Base-by-base conservation (phyloP, 2,329 filamentous ascomycete genomes). In the Colletotrichum destructivum region DNA sequence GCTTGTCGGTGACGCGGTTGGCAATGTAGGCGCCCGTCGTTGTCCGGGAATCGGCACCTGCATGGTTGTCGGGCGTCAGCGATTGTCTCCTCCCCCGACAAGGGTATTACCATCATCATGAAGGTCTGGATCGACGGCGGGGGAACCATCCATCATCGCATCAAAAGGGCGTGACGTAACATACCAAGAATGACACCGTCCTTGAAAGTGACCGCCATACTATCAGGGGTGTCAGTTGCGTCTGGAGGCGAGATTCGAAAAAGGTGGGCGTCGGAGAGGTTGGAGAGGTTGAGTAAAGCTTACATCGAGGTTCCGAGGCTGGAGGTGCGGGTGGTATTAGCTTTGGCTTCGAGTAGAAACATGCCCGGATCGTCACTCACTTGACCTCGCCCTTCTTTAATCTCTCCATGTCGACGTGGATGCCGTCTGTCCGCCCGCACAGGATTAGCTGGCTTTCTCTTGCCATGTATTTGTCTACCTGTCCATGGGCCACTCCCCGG, bases 351-450 rank as follows among this genome's bases (percentile, higher is more conserved):
- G 16, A 46, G 40, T 13, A 51, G 57, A 56, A 11, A 51, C 44
- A 31, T 21, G 2, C 21, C 44, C 16, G n/a, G 18, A 26, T 44
- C 38, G 47, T 52, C 74, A 86, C 94, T 86, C 87, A 98, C 95
- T 99, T 99, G 82, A 99, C 96, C 87, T 99, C 96, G 74, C 96
- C 96, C 85, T 95, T 96, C 92, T 99, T 99, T 84, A 99, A 87
- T 81, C 96, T 93, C 80, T 98, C 94, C 96, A 99, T 99, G 82
- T 99, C 96, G 78, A 99, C 89, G 83, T 99, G 96, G 82, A 99
- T 98, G 82, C 96, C 96, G 95, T 99, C 96, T 98, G 79, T 59
- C 66, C 44, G 9, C 38, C 31, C 21, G 23, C 31, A 44, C 8
- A 64, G 16, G 35, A 46, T 60, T 62, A 71, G 71, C 62, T 31